Percentiles rank a stretch among this genome's conserved stretches.
Evolutionary conservation across 495 filamentous ascomycete species (phyloP).

Genomic region (Penicillium antarcticum): DNA sequence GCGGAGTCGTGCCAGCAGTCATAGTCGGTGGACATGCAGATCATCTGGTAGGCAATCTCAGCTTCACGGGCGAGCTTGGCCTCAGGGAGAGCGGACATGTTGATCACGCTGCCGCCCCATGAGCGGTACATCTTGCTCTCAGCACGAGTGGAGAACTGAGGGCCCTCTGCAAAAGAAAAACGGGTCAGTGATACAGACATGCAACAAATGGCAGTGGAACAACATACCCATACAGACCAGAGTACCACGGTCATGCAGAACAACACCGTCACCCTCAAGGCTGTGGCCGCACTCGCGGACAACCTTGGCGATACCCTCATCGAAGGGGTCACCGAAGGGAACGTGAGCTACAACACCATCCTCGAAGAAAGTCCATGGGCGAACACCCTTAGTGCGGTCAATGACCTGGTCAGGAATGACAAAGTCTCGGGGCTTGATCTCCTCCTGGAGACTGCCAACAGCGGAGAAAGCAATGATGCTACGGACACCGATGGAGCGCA

Average conservation of each 20-base stretch:
- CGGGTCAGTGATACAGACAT: conserved; percentile 1
- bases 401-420: conserved; percentile 94
- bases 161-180: conserved; percentile 61
- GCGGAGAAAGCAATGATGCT: conserved; percentile 91
- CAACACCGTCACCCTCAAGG: conserved; percentile 74
- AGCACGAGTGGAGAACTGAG: conserved; percentile 95
- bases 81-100: conserved; percentile 97
- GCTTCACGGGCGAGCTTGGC: conserved; percentile 94
- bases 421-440: conserved; percentile 93
- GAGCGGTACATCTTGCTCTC: conserved; percentile 92
- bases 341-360: conserved; percentile 90
- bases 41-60: conserved; percentile 94
- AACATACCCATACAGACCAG: conserved; percentile 84
- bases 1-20: conserved; percentile 89
- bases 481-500: conserved; percentile 84
- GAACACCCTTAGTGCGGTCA: conserved; percentile 92
- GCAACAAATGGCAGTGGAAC: conserved; percentile 4
- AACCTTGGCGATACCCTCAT: conserved; percentile 67
- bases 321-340: conserved; percentile 94
- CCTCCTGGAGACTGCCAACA: conserved; percentile 87
- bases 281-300: conserved; percentile 69
- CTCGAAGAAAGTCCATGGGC: conserved; percentile 95
- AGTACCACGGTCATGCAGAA: conserved; percentile 72
- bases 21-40: conserved; percentile 99
- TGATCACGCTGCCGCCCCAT: conserved; percentile 89